Evolutionary conservation across 1,139 yeast genomes (phyloP).

Genomic region (Geotrichum cucujoidarum): DNA sequence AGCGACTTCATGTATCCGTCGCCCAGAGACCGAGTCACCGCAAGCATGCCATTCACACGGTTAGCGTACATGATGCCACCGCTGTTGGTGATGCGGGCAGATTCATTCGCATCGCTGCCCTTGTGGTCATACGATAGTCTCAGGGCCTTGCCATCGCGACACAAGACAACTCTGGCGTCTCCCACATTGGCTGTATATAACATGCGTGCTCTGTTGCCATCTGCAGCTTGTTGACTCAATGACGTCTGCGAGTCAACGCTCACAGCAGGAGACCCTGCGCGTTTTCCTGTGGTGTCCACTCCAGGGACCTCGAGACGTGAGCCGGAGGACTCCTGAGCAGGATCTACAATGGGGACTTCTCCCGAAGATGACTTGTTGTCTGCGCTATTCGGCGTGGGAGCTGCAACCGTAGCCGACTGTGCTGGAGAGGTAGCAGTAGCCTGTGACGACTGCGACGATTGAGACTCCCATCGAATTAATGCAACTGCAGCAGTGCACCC

Average conservation of each 20-base stretch:
- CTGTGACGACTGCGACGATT: no score
- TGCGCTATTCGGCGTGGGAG: slow-evolving; percentile 2
- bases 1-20: slow-evolving; percentile 86
- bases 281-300: neutral
- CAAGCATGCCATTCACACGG: slow-evolving; percentile 92
- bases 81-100: slow-evolving; percentile 62
- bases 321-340: neutral
- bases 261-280: slow-evolving; percentile 9
- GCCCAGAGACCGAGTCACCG: slow-evolving; percentile 93
- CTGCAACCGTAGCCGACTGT: slow-evolving; percentile 3
- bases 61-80: slow-evolving; percentile 90
- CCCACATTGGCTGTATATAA: slow-evolving; percentile 95
- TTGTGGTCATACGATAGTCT: slow-evolving; percentile 91
- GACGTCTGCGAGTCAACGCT: slow-evolving; percentile 13
- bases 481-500: slow-evolving; percentile 98
- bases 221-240: slow-evolving; percentile 14
- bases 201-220: slow-evolving; percentile 43
- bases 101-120: slow-evolving; percentile 77
- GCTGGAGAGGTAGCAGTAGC: neutral
- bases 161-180: slow-evolving; percentile 79
- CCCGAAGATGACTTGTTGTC: neutral
- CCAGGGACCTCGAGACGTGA: neutral
- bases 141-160: slow-evolving; percentile 65
- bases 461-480: slow-evolving; percentile 75
- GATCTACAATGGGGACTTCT: neutral